Evolutionary conservation across 805 yeast genomes (phyloP), one percentile per base, ranked within the genome.

Genomic region (Ogataea neopini): DNA sequence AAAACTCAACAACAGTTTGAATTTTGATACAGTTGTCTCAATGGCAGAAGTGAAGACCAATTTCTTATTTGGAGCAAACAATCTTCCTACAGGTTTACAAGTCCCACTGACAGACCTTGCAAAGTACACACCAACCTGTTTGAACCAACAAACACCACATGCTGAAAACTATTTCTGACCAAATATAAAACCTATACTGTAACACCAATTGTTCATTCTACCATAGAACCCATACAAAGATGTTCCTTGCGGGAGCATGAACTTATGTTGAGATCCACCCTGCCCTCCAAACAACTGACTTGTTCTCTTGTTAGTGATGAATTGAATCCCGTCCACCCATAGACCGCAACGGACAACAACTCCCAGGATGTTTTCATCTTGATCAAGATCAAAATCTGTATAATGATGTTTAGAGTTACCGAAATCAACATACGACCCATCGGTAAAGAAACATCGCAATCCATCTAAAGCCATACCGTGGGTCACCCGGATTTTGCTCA

Each of bases 321-420:
- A 69, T 61, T 87, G 94, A 18, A 88, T 70, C 1, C 85, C 96
- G 71, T 94, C 98, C 4, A 94, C 72, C 97, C 98, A 94, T 1
- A 75, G 81, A 9, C 98, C 98, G 35, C 81, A 73, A 53, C 96
- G 74, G 39, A 89, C 68, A 36, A 76, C 73, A 45, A 91, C 69
- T 20, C 84, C 85, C 3, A 72, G 63, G 6, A 92, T 69, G 8
- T 54, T 49, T 61, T 92, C 96, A 40, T 81, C 87, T 0, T 63
- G 63, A 3, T 70, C 69, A n/a, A 90, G 57, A 1, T 60, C 62
- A 48, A 84, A 76, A 49, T 84, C 90, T 0, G 82, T 60, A 51
- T 73, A 83, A 48, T 78, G 72, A 8, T 55, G 54, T 5, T 77
- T 83, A 46, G 72, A 69, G 20, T 79, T 78, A 3, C 92, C 94